Evolutionary conservation across 345 rosid species (phyloP), one percentile per base, ranked within the genome.

Genomic region (Corymbia maculata): DNA sequence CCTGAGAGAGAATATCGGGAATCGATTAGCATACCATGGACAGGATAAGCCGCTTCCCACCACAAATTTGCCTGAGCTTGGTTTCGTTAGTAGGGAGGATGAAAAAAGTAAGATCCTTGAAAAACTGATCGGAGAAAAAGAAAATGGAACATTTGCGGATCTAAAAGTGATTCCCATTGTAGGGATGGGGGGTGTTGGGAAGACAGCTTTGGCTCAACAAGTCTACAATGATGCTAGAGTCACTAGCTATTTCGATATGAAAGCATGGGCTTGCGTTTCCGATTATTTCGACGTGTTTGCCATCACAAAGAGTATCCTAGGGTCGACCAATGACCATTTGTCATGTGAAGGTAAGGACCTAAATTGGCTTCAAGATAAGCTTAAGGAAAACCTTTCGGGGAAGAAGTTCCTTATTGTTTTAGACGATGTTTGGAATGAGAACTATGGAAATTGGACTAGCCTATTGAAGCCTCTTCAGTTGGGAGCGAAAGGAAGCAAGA

Each of bases 281-380:
- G 70, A 28, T 6, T 0, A 61, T 13, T 61, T 0, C 4, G 16
- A 61, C 8, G 4, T 61, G 70, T 16, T 2, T 61, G 32, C 70
- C 6, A 61, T 61, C 0, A 61, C 70, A 61, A 61, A 61, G 70
- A 13, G 70, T 0, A 61, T 61, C 36, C 17, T 61, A 0, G 1
- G 0, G 0, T 6, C 0, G 13, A 13, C 2, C 4, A 1, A 1
- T 0, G 0, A 1, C 0, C 0, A 0, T 13, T 61, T 13, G 0
- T 0, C 15, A 4, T 26, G 4, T 61, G 16, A 28, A 28, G 16
- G 8, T 12, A 28, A 6, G 16, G 32, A 28, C 32, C 0, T 61
- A 0, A 5, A 61, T 61, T 28, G 8, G 70, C 32, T 28, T 61
- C 70, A 61, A 5, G 4, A 2, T 3, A 6, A 61, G 8, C 70